Conservation (phyloP, 768 basidiomycete genomes). For the Lepiota venenata region DNA sequence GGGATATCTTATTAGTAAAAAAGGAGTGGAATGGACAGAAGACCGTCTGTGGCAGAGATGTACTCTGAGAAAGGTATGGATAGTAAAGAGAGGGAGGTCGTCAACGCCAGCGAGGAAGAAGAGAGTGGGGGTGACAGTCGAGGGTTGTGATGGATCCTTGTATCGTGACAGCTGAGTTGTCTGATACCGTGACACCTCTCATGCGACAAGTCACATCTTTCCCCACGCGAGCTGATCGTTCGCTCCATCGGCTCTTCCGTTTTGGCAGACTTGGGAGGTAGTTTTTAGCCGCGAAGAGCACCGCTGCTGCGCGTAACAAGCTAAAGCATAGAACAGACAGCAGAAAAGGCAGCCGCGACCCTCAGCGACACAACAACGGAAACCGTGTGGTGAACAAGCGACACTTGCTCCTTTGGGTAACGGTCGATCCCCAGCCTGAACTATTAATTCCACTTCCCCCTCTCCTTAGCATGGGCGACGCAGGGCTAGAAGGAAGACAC, state of each 20-base stretch:
- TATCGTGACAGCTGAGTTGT: conserved; percentile 14
- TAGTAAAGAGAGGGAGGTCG: conserved; percentile 11
- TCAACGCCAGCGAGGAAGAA: conserved; percentile 19
- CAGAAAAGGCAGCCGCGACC: too few relatives aligned
- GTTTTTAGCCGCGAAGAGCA: too few relatives aligned
- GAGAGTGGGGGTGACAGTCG: conserved; percentile 16
- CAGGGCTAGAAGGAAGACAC: conserved; percentile 14
- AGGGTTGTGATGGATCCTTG: conserved; percentile 20
- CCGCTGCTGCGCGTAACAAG: too few relatives aligned
- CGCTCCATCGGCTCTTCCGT: background rate
- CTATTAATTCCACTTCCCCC: background rate
- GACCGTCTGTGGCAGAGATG: background rate
- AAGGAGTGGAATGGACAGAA: conserved; percentile 15
- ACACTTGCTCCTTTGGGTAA: too few relatives aligned
- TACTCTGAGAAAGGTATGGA: background rate
- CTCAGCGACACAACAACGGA: too few relatives aligned
- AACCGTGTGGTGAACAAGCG: too few relatives aligned
- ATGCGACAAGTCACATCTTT: conserved; percentile 12
- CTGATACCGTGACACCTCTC: conserved; percentile 19
- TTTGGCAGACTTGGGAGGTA: background rate
- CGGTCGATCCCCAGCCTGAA: too few relatives aligned
- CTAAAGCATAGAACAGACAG: too few relatives aligned
- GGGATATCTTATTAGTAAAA: conserved; percentile 10
- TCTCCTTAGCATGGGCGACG: background rate
- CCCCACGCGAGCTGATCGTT: conserved; percentile 5